Base-by-base conservation (phyloP, 2,329 filamentous ascomycete species). In the Monosporascus sp. region DNA sequence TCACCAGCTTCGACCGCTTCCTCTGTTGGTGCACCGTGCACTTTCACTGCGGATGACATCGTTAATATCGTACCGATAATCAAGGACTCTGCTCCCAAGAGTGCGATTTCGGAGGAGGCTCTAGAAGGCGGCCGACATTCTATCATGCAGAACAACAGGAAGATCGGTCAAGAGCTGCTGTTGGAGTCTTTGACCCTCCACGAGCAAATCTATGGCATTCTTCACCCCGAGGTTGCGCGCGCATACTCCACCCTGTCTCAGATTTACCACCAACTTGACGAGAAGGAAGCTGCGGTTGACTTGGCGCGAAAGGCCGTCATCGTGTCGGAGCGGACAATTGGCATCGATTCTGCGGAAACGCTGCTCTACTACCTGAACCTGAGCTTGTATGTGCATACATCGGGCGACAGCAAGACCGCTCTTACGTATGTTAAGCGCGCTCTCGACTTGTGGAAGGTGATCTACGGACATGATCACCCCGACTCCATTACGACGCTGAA, bases 401-500 rank as follows among this genome's bases (percentile, higher is more conserved):
- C 85, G 48, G 92, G 92, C 59, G 93, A 97, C 69, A 97, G 92
- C 67, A 88, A 87, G 72, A 81, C 83, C 54, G 94, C 93, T n/a
- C 77, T 99, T 52, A 80, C 83, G 14, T 97, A 96, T 68, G 88
- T 95, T 59, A 90, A 89, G 69, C 94, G 99, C 69, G 94, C 94
- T 6, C 82, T 99, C 60, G 87, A 94, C 68, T 79, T 99, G 57
- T 97, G 93, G 93, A 97, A 96, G 77, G 83, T 97, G 63, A 93
- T 97, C 64, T 99, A 97, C 68, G 94, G 94, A 35, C 78, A 87
- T 31, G 88, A 90, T 64, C 94, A 99, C 72, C 94, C 94, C 3
- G 94, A 99, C 73, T 96, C 91, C 8, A 97, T 99, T 72, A 99
- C 95, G 8, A 97, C 94, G 17, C 88, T 97, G 73, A 99, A 97